A percentile compares a stretch with the other conserved stretches of the same genome.
Conservation (phyloP, 179 eudicot genomes). For the Amaranthus tricolor region DNA sequence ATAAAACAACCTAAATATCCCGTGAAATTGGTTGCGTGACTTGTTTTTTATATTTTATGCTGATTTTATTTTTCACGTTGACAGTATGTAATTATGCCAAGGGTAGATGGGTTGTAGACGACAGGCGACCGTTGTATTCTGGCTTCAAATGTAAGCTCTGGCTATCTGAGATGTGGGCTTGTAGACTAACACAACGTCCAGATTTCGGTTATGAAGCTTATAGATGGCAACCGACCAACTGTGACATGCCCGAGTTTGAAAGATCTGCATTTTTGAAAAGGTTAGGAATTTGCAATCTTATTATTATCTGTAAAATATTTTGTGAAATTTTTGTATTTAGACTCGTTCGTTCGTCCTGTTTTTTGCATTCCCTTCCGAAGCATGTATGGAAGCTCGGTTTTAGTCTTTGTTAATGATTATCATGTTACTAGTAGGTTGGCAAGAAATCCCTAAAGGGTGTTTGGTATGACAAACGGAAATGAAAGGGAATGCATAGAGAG, state of each 20-base stretch:
- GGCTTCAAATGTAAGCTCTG: slow-evolving; percentile 83
- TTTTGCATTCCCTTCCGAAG: background rate
- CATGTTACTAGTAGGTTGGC: background rate
- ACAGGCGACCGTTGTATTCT: slow-evolving; percentile 67
- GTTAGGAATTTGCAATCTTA: slow-evolving; percentile 28
- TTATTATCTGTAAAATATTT: background rate
- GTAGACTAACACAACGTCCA: slow-evolving; percentile 70
- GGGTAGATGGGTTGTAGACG: slow-evolving; percentile 80
- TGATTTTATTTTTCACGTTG: slow-evolving; percentile 19
- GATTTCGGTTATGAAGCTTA: slow-evolving; percentile 81
- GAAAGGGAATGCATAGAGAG: no score
- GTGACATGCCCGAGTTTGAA: slow-evolving; percentile 75
- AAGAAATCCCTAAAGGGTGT: no score
- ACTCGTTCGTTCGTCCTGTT: background rate
- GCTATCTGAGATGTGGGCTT: slow-evolving; percentile 93
- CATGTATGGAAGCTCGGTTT: background rate
- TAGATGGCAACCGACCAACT: slow-evolving; percentile 76
- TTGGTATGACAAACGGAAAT: no score
- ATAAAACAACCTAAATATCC: no score
- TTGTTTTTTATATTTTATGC: background rate
- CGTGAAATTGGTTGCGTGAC: background rate
- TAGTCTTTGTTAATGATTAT: background rate
- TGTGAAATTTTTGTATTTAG: background rate
- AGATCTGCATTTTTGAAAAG: slow-evolving; percentile 51
- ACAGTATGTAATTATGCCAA: slow-evolving; percentile 81